phyloP scores from a whole-genome alignment of 345 rosid genomes.

The Carallia pectinifolia region DNA sequence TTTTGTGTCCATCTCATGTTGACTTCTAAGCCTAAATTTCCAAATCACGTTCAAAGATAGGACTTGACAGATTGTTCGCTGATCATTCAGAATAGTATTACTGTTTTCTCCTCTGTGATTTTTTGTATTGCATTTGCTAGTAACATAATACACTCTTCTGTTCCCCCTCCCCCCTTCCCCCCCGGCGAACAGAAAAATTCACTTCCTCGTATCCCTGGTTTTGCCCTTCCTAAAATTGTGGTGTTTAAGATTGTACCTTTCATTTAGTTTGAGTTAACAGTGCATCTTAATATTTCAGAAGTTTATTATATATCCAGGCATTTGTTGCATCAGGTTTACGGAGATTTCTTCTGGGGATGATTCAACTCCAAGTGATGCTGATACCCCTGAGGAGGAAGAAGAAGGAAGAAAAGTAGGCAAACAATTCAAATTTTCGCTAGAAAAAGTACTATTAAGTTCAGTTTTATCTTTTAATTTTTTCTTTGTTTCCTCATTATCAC shows the following conservation, averaged over 20 bases:
- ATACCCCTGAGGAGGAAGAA: constrained; percentile 36
- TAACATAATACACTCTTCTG: too few relatives aligned
- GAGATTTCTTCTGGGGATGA: constrained; percentile 63
- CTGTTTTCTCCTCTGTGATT: too few relatives aligned
- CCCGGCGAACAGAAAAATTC: too few relatives aligned
- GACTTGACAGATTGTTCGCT: too few relatives aligned
- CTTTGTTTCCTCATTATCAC: constrained; percentile 8
- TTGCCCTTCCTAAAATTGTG: neutral
- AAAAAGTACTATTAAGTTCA: neutral
- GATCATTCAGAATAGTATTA: too few relatives aligned
- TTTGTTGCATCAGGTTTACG: constrained; percentile 46
- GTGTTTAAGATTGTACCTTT: constrained; percentile 4
- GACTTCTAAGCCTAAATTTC: too few relatives aligned
- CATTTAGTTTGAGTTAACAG: constrained; percentile 8
- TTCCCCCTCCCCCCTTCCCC: too few relatives aligned
- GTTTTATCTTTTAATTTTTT: neutral
- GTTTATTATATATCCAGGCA: neutral
- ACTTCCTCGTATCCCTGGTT: too few relatives aligned
- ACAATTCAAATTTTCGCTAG: constrained; percentile 24
- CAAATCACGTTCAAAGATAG: too few relatives aligned
- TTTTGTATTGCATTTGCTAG: too few relatives aligned
- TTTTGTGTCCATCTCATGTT: too few relatives aligned
- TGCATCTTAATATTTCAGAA: constrained; percentile 7
- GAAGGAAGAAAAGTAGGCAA: constrained; percentile 41
- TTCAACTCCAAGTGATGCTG: constrained; percentile 41